A percentile compares a stretch with the other conserved stretches of the same genome.
Conservation (phyloP, 805 yeast genomes). For the Saccharomycopsis fodiens region DNA sequence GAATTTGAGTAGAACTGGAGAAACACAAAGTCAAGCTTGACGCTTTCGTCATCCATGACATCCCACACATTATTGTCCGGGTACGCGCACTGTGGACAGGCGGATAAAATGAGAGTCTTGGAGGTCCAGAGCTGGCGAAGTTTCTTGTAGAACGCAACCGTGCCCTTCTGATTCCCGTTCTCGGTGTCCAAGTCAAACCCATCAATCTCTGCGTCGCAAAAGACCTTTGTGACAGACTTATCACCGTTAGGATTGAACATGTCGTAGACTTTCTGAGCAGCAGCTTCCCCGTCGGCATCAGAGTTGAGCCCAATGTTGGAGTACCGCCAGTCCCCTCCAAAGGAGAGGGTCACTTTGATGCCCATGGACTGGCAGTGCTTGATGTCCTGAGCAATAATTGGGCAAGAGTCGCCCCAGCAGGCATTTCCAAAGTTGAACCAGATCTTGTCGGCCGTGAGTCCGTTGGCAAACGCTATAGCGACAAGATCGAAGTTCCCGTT, state of each 20-base stretch:
- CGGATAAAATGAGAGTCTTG: slow-evolving; percentile 46
- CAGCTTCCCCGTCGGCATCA: slow-evolving; percentile 65
- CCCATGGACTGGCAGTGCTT: slow-evolving; percentile 70
- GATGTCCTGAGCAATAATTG: slow-evolving; percentile 57
- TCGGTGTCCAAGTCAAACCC: slow-evolving; percentile 21
- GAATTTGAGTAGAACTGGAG: slow-evolving; percentile 61
- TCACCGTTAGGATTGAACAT: slow-evolving; percentile 45
- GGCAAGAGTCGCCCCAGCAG: slow-evolving; percentile 27
- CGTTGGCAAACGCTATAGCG: slow-evolving; percentile 22
- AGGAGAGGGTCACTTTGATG: slow-evolving; percentile 65
- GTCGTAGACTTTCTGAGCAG: slow-evolving; percentile 55
- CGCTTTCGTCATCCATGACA: slow-evolving; percentile 34
- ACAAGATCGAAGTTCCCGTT: slow-evolving; percentile 41
- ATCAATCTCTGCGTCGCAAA: slow-evolving; percentile 23
- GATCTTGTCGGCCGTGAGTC: slow-evolving; percentile 35
- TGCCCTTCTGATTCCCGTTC: slow-evolving; percentile 40
- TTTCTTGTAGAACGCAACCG: slow-evolving; percentile 36
- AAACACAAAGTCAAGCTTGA: slow-evolving; percentile 49
- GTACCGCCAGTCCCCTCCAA: slow-evolving; percentile 49
- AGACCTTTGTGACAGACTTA: slow-evolving; percentile 10
- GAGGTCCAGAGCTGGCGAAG: slow-evolving; percentile 31
- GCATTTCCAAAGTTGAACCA: slow-evolving; percentile 40
- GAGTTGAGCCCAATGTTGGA: slow-evolving; percentile 51
- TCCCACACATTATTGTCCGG: slow-evolving; percentile 45
- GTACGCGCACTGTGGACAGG: slow-evolving; percentile 63